phyloP scores from a whole-genome alignment of 2,329 filamentous ascomycete genomes.

The Penicillium sp. region DNA sequence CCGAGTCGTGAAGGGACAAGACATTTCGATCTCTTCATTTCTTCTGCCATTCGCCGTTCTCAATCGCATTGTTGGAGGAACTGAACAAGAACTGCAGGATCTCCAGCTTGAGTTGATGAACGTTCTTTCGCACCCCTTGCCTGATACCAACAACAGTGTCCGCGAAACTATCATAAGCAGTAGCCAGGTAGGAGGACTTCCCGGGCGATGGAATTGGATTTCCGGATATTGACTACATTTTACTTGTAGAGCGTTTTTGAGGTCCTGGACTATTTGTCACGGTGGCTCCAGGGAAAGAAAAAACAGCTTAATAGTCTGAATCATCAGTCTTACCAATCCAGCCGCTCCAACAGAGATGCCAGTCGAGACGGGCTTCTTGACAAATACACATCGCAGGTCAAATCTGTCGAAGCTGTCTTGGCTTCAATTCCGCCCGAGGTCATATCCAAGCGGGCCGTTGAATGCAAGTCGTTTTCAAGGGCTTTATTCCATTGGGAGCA shows the following conservation, averaged over 20 bases:
- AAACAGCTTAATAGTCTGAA: conserved; percentile 41
- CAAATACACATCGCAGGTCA: conserved; percentile 43
- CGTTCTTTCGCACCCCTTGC: conserved; percentile 64
- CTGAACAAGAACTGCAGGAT: conserved; percentile 57
- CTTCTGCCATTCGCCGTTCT: conserved; percentile 81
- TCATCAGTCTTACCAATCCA: conserved; percentile 25
- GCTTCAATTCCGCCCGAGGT: conserved; percentile 63
- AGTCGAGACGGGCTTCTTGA: conserved; percentile 27
- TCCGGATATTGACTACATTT: conserved; percentile 2
- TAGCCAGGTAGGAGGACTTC: conserved; percentile 65
- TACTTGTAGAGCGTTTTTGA: conserved; percentile 71
- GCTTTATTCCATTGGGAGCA: conserved; percentile 94
- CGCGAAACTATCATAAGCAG: conserved; percentile 75
- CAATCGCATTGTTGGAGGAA: conserved; percentile 73
- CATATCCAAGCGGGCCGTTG: conserved; percentile 78
- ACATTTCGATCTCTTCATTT: conserved; percentile 80
- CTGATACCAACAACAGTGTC: conserved; percentile 51
- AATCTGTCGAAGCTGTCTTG: conserved; percentile 67
- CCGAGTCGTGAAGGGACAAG: conserved; percentile 77
- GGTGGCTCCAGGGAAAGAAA: conserved; percentile 79
- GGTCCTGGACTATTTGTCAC: conserved; percentile 82
- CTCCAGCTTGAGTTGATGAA: conserved; percentile 68
- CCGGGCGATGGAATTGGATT: not conserved
- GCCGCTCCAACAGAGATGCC: conserved; percentile 27
- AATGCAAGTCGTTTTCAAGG: conserved; percentile 87